phyloP scores from a whole-genome alignment of 139 green algal genomes.

The Dunaliella primolecta region DNA sequence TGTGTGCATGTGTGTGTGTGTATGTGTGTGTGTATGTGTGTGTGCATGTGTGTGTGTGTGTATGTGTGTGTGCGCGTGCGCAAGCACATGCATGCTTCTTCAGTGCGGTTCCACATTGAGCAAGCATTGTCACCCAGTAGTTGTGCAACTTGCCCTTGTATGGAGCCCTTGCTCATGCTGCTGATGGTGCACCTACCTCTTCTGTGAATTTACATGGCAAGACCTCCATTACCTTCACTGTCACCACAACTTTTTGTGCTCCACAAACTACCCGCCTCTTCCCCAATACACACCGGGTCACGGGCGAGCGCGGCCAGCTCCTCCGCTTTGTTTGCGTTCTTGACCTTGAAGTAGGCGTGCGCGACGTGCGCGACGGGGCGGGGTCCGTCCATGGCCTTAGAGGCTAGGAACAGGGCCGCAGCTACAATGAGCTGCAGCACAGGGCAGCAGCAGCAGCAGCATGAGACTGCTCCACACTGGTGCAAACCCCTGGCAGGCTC shows the following conservation, averaged over 20 bases:
- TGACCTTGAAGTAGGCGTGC: conserved; percentile 8
- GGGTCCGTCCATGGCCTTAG: conserved; percentile 7
- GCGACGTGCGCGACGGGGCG: not conserved
- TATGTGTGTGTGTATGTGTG: not conserved
- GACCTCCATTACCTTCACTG: not conserved
- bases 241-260: too few species aligned
- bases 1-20: not conserved
- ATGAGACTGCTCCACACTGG: not conserved
- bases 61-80: not conserved
- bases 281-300: conserved; percentile 4
- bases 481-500: too few species aligned
- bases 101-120: not conserved
- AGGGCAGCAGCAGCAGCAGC: not conserved
- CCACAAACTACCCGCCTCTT: too few species aligned
- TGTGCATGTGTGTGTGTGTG: not conserved
- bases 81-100: not conserved
- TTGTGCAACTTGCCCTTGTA: not conserved
- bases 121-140: not conserved
- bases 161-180: not conserved
- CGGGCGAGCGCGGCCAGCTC: not conserved
- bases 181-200: not conserved
- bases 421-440: not conserved
- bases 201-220: not conserved
- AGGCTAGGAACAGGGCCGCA: conserved; percentile 4
- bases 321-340: conserved; percentile 4